Conservation (phyloP, 2,329 filamentous ascomycete species). For the Mollisia scopiformis region DNA sequence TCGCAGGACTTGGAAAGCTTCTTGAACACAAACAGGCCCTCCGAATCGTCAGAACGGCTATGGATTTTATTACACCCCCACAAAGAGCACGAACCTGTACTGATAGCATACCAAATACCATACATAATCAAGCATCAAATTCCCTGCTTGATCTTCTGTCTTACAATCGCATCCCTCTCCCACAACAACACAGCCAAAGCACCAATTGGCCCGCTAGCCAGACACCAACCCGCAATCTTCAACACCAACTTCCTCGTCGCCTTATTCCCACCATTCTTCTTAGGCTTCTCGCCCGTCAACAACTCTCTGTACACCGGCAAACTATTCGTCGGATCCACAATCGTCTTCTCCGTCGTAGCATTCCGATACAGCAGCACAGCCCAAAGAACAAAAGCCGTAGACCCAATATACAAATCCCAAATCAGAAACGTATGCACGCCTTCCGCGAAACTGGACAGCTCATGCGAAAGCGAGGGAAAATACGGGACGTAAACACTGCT, state of each 20-base stretch:
- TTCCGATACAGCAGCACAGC: conserved; percentile 40
- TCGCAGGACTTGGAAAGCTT: too few species aligned
- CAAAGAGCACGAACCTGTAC: not conserved
- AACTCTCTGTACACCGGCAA: conserved; percentile 23
- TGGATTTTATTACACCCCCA: not conserved
- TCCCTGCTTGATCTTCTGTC: conserved; percentile 32
- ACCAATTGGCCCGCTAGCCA: conserved; percentile 47
- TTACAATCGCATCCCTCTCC: conserved; percentile 48
- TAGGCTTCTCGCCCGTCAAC: conserved; percentile 25
- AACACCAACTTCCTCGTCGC: conserved; percentile 31
- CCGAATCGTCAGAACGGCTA: too few species aligned
- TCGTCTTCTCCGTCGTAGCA: conserved; percentile 25
- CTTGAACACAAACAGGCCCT: too few species aligned
- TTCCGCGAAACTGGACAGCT: conserved; percentile 30
- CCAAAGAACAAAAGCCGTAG: conserved; percentile 48
- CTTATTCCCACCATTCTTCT: conserved; percentile 12
- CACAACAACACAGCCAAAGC: conserved; percentile 49
- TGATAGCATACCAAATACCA: not conserved
- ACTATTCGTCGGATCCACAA: conserved; percentile 20
- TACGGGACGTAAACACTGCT: conserved; percentile 42
- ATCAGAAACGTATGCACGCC: conserved; percentile 49
- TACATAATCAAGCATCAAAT: conserved; percentile 10
- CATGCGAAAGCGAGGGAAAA: conserved; percentile 35
- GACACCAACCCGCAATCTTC: conserved; percentile 40
- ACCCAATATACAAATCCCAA: conserved; percentile 51